A percentile compares a stretch with the other conserved stretches of the same genome.
Evolutionary conservation across 1,139 yeast species (phyloP).

Genomic region (Kodamaea alishanica): DNA sequence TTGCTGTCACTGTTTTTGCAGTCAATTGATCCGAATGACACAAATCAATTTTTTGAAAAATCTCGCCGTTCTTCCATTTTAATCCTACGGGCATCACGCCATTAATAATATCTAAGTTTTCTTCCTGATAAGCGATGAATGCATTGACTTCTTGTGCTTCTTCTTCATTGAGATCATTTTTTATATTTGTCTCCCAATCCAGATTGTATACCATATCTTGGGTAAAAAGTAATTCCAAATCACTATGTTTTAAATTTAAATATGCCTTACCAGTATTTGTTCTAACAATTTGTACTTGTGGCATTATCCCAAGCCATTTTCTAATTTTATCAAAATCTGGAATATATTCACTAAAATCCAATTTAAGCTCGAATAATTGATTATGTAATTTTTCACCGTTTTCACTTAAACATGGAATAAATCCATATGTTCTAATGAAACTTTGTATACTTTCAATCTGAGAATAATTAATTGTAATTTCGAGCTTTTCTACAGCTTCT

Average conservation of each 20-base stretch:
- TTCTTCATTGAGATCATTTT: slow-evolving; percentile 5
- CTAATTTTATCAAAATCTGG: slow-evolving; percentile 8
- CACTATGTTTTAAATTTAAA: slow-evolving; percentile 12
- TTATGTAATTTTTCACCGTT: slow-evolving; percentile 3
- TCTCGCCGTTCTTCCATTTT: slow-evolving; percentile 9
- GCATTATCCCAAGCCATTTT: slow-evolving; percentile 21
- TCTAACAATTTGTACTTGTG: slow-evolving; percentile 12
- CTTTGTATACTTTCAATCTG: slow-evolving; percentile 43
- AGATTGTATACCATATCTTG: slow-evolving; percentile 16
- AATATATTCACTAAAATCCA: slow-evolving; percentile 6
- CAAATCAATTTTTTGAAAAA: not conserved
- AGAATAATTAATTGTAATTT: slow-evolving; percentile 49
- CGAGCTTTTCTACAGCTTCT: slow-evolving; percentile 15
- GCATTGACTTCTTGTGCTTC: slow-evolving; percentile 13
- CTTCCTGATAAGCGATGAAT: slow-evolving; percentile 15
- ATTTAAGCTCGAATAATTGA: slow-evolving; percentile 10
- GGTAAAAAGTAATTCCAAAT: slow-evolving; percentile 16
- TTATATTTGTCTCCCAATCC: slow-evolving; percentile 14
- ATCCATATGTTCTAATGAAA: slow-evolving; percentile 57
- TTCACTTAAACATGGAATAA: slow-evolving; percentile 35
- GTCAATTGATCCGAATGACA: slow-evolving; percentile 1
- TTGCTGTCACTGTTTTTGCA: not conserved
- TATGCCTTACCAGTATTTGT: slow-evolving; percentile 4
- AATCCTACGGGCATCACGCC: slow-evolving; percentile 18
- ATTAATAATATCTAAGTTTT: slow-evolving; percentile 11